These are phyloP conservation scores for Penicillium freii DNA, from an alignment of 2,329 filamentous ascomycete species.

Conservation along the genomic window DNA sequence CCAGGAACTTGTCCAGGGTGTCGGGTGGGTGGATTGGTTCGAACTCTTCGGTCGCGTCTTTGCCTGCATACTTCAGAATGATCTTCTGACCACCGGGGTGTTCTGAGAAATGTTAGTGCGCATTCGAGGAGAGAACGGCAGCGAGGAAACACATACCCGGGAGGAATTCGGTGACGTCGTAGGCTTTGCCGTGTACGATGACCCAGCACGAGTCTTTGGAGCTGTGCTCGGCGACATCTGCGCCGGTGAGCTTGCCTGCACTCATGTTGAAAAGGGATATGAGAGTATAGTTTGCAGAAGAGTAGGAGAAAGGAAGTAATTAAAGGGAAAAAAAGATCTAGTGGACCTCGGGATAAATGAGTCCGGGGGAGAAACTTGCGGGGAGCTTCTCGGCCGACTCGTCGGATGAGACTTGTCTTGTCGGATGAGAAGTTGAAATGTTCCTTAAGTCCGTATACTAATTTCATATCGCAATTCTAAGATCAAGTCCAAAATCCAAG, in stretches of 20 bases:
- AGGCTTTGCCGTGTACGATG: conserved; percentile 81
- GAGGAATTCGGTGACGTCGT: conserved; percentile 88
- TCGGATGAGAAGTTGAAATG: background rate
- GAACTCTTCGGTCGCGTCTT: conserved; percentile 89
- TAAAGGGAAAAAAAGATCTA: conserved; percentile 1
- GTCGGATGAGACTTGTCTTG: background rate
- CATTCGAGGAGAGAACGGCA: background rate
- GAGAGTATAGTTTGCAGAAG: conserved; percentile 4
- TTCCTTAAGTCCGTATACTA: background rate
- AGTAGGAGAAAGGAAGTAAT: conserved; percentile 4
- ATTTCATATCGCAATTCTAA: background rate
- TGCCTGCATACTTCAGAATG: conserved; percentile 94
- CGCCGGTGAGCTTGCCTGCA: conserved; percentile 49
- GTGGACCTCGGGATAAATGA: conserved; percentile 26
- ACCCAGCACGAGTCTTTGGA: conserved; percentile 86
- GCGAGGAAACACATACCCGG: conserved; percentile 52
- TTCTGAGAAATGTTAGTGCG: conserved; percentile 49
- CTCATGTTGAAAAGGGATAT: conserved; percentile 18
- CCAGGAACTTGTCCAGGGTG: conserved; percentile 78
- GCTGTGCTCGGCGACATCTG: conserved; percentile 71
- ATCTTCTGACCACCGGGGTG: conserved; percentile 89
- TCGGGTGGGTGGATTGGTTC: conserved; percentile 87
- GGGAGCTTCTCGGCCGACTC: conserved; percentile 28
- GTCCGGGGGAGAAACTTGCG: conserved; percentile 26
- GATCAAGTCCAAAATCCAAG: background rate